phyloP scores from a whole-genome alignment of 345 rosid species.

The Triadica sebifera region DNA sequence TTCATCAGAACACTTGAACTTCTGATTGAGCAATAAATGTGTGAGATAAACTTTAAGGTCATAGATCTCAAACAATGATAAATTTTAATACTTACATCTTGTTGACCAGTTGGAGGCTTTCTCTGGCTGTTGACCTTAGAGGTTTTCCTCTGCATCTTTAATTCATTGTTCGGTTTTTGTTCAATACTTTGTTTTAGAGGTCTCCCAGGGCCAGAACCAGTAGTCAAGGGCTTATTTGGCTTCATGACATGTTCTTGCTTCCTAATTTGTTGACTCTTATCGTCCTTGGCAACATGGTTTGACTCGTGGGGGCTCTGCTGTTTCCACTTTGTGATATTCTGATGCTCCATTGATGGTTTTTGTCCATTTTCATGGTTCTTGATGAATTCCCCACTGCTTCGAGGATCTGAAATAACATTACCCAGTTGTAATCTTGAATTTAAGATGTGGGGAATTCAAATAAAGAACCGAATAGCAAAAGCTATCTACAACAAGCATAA shows the following conservation, averaged over 20 bases:
- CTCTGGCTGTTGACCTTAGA: constrained; percentile 40
- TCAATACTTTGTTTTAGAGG: constrained; percentile 47
- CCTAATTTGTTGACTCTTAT: constrained; percentile 38
- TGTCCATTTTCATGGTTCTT: constrained; percentile 49
- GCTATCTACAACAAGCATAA: constrained; percentile 33
- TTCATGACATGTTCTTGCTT: constrained; percentile 46
- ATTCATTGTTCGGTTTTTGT: constrained; percentile 38
- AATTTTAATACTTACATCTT: constrained; percentile 50
- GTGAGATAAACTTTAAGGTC: constrained; percentile 17
- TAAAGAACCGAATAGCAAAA: constrained; percentile 35
- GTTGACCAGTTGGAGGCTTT: constrained; percentile 42
- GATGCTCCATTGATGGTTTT: constrained; percentile 39
- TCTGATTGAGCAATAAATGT: constrained; percentile 36
- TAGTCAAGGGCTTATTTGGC: constrained; percentile 46
- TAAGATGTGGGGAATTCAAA: constrained; percentile 37
- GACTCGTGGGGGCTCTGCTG: constrained; percentile 33
- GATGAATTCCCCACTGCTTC: constrained; percentile 48
- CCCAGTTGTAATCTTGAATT: constrained; percentile 35
- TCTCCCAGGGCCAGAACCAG: constrained; percentile 52
- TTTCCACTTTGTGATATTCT: constrained; percentile 39
- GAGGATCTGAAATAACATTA: constrained; percentile 78
- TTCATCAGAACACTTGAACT: constrained; percentile 55
- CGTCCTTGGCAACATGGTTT: constrained; percentile 29
- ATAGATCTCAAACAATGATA: constrained; percentile 2
- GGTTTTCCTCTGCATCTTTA: constrained; percentile 36